These are phyloP conservation scores for Yamadazyma philogaea DNA, from an alignment of 805 yeast genomes.

Conservation along the genomic window DNA sequence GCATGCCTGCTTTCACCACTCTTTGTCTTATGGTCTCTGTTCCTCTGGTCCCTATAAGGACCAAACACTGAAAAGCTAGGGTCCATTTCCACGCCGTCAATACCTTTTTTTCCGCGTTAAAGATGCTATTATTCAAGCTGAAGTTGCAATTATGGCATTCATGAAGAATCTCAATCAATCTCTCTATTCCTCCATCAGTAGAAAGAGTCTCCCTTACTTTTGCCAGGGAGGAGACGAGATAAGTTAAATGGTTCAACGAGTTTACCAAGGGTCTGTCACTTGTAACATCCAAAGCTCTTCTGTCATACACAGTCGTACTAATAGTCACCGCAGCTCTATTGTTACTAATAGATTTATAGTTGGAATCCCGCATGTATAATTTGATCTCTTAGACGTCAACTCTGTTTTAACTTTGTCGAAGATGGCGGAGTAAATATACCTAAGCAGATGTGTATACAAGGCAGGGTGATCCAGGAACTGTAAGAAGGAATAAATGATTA, in stretches of 20 bases:
- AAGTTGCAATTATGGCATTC: constrained; percentile 57
- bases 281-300: constrained; percentile 89
- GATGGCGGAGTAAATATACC: background rate
- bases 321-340: constrained; percentile 93
- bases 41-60: constrained; percentile 89
- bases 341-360: constrained; percentile 70
- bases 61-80: constrained; percentile 86
- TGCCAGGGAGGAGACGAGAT: constrained; percentile 78
- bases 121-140: constrained; percentile 27
- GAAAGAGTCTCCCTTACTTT: constrained; percentile 89
- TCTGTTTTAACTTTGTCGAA: background rate
- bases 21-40: constrained; percentile 80
- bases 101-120: constrained; percentile 42
- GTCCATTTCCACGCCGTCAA: constrained; percentile 98
- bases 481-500: background rate
- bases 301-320: constrained; percentile 82
- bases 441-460: background rate
- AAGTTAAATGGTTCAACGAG: constrained; percentile 86
- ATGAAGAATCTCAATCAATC: constrained; percentile 79
- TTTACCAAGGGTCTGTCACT: constrained; percentile 87
- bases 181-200: constrained; percentile 86
- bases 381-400: background rate
- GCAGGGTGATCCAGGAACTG: background rate
- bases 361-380: constrained; percentile 76
- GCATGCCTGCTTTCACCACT: constrained; percentile 86